Percentiles rank a stretch among this genome's conserved stretches.
phyloP scores from a whole-genome alignment of 2,329 filamentous ascomycete species.

The Lachnellula hyalina region DNA sequence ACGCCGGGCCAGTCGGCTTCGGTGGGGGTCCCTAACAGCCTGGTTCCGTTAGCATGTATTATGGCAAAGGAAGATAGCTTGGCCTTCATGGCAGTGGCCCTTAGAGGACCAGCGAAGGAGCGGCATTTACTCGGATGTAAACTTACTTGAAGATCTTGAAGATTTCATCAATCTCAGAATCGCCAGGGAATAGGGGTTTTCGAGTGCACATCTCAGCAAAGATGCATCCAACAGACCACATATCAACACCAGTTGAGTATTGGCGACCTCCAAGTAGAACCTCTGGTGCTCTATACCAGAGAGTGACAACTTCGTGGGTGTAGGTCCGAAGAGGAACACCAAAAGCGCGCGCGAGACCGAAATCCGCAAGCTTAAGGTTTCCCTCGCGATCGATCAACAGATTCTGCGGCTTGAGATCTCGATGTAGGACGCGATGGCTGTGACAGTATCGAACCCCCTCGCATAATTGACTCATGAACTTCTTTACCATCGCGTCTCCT shows the following conservation, averaged over 20 bases:
- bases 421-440: constrained; percentile 78
- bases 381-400: constrained; percentile 80
- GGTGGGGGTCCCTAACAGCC: constrained; percentile 74
- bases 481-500: constrained; percentile 77
- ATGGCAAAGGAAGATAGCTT: background rate
- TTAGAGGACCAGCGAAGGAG: too few species aligned
- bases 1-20: constrained; percentile 72
- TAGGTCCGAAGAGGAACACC: constrained; percentile 91
- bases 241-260: constrained; percentile 90
- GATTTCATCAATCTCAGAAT: constrained; percentile 90
- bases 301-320: constrained; percentile 89
- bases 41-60: constrained; percentile 32
- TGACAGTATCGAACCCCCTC: constrained; percentile 85
- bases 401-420: constrained; percentile 45
- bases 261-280: constrained; percentile 86
- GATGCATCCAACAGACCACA: constrained; percentile 94
- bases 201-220: constrained; percentile 96
- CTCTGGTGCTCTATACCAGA: constrained; percentile 90
- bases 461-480: constrained; percentile 86
- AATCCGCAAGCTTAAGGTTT: constrained; percentile 87
- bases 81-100: too few species aligned
- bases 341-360: constrained; percentile 83
- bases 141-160: constrained; percentile 87
- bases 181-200: constrained; percentile 86
- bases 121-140: background rate